Evolutionary conservation across 768 basidiomycete genomes (phyloP), one percentile per base, ranked within the genome.

Genomic region (Mycena amicta): DNA sequence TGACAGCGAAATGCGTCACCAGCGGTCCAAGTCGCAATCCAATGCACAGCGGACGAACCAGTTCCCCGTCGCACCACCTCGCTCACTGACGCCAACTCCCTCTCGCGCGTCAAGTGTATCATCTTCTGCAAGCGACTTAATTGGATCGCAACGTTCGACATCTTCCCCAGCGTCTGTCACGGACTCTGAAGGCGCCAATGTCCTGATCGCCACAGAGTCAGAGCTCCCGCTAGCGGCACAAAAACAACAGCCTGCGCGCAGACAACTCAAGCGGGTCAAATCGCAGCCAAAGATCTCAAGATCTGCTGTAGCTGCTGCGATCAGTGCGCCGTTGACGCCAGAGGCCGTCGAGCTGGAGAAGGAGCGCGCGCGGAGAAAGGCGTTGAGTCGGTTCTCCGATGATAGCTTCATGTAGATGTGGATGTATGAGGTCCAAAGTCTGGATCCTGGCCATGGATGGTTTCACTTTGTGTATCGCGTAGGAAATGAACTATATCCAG

Each of bases 271-370:
- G 26, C 47, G 47, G 6, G 26, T 26, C 13, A 49, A 49, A 28
- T 49, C 47, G 6, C 47, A 49, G 47, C 47, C 47, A 12, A 26
- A 20, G 23, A 28, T 28, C 6, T 45, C 20, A 8, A 11, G 22
- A 12, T 4, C 23, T 49, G 25, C 47, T 12, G 6, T 20, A 6
- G 47, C 47, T 13, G 25, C n/a, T 29, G 26, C 22, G 8, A 49
- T 49, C 12, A 49, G 47, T 22, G 47, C 47, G 47, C 47, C 47
- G 27, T 49, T 49, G 47, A 26, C 47, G 47, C 26, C 47, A 12
- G 47, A 28, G 47, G 47, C 22, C 5, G 22, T 49, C n/a, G 47
- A 49, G n/a, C 8, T 28, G 47, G 25, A 49, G 47, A 13, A 49
- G 26, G 47, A 49, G n/a, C 22, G 47, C 12, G 47, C 26, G 23